Conservation (phyloP, 371 early-diverging fungal genomes). For the Mortierella sp. region DNA sequence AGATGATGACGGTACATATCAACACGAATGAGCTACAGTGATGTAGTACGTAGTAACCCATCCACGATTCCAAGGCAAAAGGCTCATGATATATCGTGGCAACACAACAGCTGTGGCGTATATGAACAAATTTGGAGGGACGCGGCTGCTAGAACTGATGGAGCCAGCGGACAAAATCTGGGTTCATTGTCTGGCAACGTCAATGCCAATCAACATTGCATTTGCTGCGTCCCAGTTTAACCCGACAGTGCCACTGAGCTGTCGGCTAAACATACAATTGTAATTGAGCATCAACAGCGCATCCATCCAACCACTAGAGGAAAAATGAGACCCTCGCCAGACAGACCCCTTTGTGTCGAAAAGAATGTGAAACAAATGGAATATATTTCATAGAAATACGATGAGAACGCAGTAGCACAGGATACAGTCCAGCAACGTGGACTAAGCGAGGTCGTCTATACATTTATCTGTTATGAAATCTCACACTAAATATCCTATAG, state of each 20-base stretch:
- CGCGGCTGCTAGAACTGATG: neutral
- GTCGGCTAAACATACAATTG: neutral
- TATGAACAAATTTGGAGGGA: conserved; percentile 1
- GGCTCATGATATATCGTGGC: conserved; percentile 4
- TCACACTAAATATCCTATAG: conserved; percentile 1
- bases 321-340: neutral
- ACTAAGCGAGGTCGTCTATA: no score
- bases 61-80: neutral
- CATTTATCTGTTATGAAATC: conserved; percentile 10
- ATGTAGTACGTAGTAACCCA: neutral
- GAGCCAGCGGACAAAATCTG: neutral
- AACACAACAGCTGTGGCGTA: neutral
- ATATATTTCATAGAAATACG: conserved; percentile 6
- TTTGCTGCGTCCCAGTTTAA: conserved; percentile 1
- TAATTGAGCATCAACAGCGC: conserved; percentile 2
- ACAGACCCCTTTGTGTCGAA: neutral
- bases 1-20: neutral
- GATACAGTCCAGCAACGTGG: neutral
- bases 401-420: neutral
- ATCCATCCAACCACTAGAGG: neutral
- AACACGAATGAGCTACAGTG: conserved; percentile 1
- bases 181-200: neutral
- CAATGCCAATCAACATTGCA: neutral
- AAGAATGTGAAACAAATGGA: neutral
- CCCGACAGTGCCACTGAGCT: conserved; percentile 1